phyloP scores from a whole-genome alignment of 2,329 filamentous ascomycete genomes.

The Ceratocystis diversiconidia region DNA sequence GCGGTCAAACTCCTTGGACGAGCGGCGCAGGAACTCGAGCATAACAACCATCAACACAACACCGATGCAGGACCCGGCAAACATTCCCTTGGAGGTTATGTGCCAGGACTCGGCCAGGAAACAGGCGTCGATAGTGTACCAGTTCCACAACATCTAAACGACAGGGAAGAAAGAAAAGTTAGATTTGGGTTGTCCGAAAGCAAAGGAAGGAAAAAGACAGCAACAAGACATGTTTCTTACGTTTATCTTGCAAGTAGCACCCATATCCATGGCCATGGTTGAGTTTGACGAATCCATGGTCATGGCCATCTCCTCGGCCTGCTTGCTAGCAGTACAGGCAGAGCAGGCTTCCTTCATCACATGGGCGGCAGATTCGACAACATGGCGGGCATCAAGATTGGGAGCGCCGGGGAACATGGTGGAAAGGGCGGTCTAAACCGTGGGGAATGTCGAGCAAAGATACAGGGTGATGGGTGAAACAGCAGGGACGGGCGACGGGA shows the following conservation, averaged over 20 bases:
- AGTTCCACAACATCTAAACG: conserved; percentile 64
- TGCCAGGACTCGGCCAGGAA: conserved; percentile 60
- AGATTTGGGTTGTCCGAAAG: conserved; percentile 31
- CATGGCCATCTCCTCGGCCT: background rate
- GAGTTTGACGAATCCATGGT: conserved; percentile 14
- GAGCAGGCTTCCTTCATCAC: conserved; percentile 5
- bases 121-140: conserved; percentile 56
- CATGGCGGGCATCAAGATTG: background rate
- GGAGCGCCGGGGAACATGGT: background rate
- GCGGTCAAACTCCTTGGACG: conserved; percentile 58
- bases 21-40: conserved; percentile 58
- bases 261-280: conserved; percentile 18
- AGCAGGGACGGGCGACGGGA: background rate
- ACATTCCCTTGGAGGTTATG: conserved; percentile 54
- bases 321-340: conserved; percentile 1
- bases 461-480: background rate
- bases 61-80: conserved; percentile 68
- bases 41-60: conserved; percentile 57
- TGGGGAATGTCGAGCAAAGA: background rate
- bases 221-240: background rate
- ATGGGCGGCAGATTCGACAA: background rate
- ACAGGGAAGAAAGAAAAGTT: conserved; percentile 22
- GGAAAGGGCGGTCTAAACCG: background rate
- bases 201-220: background rate
- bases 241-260: conserved; percentile 11